Base-by-base conservation (phyloP, 2,329 filamentous ascomycete species). In the Metarhizium brunneum region DNA sequence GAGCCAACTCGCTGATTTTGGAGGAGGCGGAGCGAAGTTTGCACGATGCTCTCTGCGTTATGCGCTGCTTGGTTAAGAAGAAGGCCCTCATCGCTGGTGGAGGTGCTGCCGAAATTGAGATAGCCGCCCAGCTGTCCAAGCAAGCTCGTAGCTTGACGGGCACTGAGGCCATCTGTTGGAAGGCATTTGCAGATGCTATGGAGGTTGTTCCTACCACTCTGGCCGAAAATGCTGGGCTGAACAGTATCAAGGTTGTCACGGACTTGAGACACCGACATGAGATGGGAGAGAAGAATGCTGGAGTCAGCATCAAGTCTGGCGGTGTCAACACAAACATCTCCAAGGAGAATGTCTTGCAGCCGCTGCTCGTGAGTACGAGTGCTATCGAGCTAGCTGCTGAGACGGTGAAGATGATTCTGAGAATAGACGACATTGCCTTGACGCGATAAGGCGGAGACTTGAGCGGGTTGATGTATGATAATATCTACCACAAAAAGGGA, bases 231-330 rank as follows among this genome's bases (percentile, higher is more conserved):
- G 94, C 94, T 0, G 94, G 94, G 52, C 79, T 99, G 60, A 99
- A 99, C 80, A 92, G 89, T 71, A 99, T 99, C 81, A 96, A 95
- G 77, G 94, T 99, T 32, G 94, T 99, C 50, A 99, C 94, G 30
- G 94, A 97, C 66, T 76, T 99, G 67, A 83, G 94, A 68, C 91
- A 96, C 74, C 85, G 92, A 66, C 94, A 99, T 74, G 94, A 94
- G 64, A 86, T 92, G 73, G 94, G 92, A 55, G 92, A 97, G 81
- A 87, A 87, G 77, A 96, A 95, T 66, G 94, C 95, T 1, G 95
- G 94, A 65, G 92, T 99, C 60, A 96, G 92, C 76, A 97, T 99
- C 79, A 94, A 96, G 81, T 92, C 89, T 61, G 92, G 94, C 45
- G 94, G 94, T 57, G 94, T 99, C 61, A 96, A 96, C 81, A 85